Conservation (phyloP, 352 stramenopile species). For the Pythium volutum region DNA sequence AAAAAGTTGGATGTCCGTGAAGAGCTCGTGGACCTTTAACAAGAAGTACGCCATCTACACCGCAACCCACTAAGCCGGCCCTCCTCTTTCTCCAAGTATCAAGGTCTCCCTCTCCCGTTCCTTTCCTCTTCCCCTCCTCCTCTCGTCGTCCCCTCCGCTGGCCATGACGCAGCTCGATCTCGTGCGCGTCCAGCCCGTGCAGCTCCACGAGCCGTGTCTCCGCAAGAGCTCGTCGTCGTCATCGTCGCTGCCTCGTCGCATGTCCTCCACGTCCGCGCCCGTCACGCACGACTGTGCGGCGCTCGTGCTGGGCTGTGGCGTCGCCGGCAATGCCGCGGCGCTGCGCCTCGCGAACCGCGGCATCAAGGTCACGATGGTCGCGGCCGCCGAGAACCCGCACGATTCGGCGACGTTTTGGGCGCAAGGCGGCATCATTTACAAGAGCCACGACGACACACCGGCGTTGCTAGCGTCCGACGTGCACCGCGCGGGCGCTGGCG, state of each 20-base stretch:
- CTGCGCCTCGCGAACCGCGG: conserved; percentile 73
- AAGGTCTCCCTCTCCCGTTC: neutral
- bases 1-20: conserved; percentile 68
- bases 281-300: conserved; percentile 59
- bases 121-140: neutral
- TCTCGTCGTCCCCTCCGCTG: neutral
- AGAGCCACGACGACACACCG: conserved; percentile 82
- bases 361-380: conserved; percentile 78
- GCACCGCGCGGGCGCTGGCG: conserved; percentile 83
- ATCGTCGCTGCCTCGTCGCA: conserved; percentile 23
- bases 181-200: conserved; percentile 26
- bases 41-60: conserved; percentile 81
- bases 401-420: conserved; percentile 96
- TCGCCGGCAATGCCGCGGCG: conserved; percentile 71
- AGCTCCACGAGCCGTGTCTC: conserved; percentile 31
- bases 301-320: conserved; percentile 75
- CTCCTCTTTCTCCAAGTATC: neutral
- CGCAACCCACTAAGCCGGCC: conserved; percentile 53
- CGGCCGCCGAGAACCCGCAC: conserved; percentile 62
- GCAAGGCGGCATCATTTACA: conserved; percentile 96
- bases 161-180: conserved; percentile 61
- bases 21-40: conserved; percentile 81
- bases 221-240: conserved; percentile 36
- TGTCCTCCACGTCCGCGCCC: conserved; percentile 31
- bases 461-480: conserved; percentile 88